Evolutionary conservation across 129 eudicot species (phyloP).

Genomic region (Solidago caesia): DNA sequence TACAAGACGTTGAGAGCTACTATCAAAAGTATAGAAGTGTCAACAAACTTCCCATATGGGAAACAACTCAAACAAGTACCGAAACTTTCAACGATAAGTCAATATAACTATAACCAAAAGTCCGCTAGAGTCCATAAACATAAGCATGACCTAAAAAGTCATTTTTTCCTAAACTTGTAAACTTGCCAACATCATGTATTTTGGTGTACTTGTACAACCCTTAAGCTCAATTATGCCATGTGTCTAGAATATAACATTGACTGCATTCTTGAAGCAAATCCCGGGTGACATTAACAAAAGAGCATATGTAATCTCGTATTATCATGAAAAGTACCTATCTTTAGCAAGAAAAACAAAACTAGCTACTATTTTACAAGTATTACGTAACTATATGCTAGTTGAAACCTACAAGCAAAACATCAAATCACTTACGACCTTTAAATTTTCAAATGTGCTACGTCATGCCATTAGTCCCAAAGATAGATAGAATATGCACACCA

Average conservation of each 20-base stretch:
- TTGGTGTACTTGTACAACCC: constrained; percentile 10
- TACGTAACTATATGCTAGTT: background rate
- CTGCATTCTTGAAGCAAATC: background rate
- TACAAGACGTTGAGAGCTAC: background rate
- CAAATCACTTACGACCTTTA: background rate
- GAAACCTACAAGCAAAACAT: constrained; percentile 15
- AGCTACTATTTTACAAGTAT: background rate
- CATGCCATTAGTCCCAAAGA: constrained; percentile 1
- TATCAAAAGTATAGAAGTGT: background rate
- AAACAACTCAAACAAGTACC: background rate
- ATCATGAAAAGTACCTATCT: background rate
- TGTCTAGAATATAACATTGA: background rate
- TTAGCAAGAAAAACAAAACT: constrained; percentile 5
- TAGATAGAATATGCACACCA: constrained; percentile 4
- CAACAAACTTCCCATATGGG: background rate
- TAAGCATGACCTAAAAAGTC: constrained; percentile 5
- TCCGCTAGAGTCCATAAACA: background rate
- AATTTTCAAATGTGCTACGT: background rate
- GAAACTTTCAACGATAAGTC: too few species aligned
- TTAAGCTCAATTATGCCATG: background rate
- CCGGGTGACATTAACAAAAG: background rate
- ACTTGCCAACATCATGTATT: constrained; percentile 8
- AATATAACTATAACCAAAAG: background rate
- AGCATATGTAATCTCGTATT: background rate
- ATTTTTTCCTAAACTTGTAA: background rate